Conservation (phyloP, 1,139 yeast species). For the Yamadazyma trypodendri region DNA sequence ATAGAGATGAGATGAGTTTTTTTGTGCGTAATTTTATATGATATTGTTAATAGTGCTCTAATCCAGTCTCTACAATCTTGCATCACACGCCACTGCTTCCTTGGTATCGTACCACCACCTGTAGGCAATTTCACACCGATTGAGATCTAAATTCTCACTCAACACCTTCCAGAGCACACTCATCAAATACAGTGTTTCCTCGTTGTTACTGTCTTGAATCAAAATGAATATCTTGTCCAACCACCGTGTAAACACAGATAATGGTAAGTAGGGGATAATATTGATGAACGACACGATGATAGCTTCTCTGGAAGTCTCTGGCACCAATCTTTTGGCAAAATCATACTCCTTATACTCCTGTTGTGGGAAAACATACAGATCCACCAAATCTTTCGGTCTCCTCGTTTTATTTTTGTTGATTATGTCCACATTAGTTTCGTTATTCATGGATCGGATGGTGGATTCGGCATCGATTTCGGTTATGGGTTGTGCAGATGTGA, state of each 20-base stretch:
- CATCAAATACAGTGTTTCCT: constrained; percentile 28
- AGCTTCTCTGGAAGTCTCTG: constrained; percentile 54
- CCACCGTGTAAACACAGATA: constrained; percentile 46
- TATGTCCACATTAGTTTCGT: constrained; percentile 26
- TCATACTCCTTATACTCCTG: constrained; percentile 18
- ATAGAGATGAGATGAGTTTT: constrained; percentile 14
- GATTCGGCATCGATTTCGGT: constrained; percentile 37
- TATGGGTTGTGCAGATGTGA: constrained; percentile 41
- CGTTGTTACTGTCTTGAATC: constrained; percentile 37
- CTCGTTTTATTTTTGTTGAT: constrained; percentile 31
- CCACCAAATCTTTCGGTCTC: constrained; percentile 31
- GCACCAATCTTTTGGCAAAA: constrained; percentile 25
- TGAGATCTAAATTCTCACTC: constrained; percentile 53
- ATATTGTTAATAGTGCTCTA: not conserved
- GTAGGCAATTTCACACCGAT: constrained; percentile 61
- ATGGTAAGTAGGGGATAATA: constrained; percentile 55
- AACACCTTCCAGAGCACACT: constrained; percentile 39
- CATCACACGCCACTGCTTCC: constrained; percentile 1
- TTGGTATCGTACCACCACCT: constrained; percentile 57
- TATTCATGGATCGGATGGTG: constrained; percentile 29
- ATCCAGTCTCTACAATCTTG: not conserved
- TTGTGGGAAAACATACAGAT: constrained; percentile 22
- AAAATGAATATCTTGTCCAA: constrained; percentile 44
- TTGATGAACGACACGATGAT: constrained; percentile 47
- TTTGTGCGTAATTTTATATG: not conserved